Base-by-base conservation (phyloP, 768 basidiomycete genomes). In the Lactarius quietus region DNA sequence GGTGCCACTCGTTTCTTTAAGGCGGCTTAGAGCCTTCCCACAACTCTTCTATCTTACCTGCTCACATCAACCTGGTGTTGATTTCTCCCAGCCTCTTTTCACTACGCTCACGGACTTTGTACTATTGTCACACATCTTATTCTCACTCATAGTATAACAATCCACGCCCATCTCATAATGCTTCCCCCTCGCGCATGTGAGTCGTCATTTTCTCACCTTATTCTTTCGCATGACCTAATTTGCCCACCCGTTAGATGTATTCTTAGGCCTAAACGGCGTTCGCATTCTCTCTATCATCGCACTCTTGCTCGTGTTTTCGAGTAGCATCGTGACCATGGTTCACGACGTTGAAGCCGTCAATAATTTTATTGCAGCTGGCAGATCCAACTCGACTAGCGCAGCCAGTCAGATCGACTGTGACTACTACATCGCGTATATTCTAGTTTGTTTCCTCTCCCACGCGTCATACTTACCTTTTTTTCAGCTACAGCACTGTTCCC, bases 401-500 rank as follows among this genome's bases (percentile, higher is more conserved):
- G 20, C 23, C 1, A 58, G 3, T 38, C 38, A 66, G n/a, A 41
- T 66, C n/a, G 57, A 67, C 36, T 67, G 63, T 31, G 63, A 67
- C 62, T 67, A n/a, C n/a, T n/a, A 68, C 33, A 45, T 68, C 35
- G 36, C 23, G 65, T 66, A 59, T 29, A 61, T 35, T 36, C 48
- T 48, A 45, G 26, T 29, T 45, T 9, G 18, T 28, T 38, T 39
- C 35, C 14, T 41, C 31, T 35, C 14, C 8, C 15, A 36, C 6
- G 51, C n/a, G 8, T 1, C 9, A 53, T 1, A 43, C 39, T 57
- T 12, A 57, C 2, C 8, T 51, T 68, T 61, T 61, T 65, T 84
- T 78, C 67, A 89, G 85, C 61, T 71, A 76, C 52, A 91, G 87
- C 75, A 93, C 92, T 3, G 92, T 97, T 2, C 94, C 94, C 1